phyloP scores from a whole-genome alignment of 2,329 filamentous ascomycete species.

The Alternaria sp. region DNA sequence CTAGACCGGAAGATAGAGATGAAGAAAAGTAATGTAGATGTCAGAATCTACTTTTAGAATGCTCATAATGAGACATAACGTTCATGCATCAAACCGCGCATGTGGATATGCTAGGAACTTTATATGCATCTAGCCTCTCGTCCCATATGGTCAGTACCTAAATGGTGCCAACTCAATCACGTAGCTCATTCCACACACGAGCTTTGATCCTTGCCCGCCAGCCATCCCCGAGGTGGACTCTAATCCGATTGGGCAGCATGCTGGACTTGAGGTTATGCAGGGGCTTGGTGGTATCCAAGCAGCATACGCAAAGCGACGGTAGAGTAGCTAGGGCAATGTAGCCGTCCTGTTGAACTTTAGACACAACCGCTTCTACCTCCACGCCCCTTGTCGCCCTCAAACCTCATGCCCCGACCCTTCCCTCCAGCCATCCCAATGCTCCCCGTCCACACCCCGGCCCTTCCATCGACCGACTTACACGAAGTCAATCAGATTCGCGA shows the following conservation, averaged over 20 bases:
- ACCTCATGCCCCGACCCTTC: not conserved
- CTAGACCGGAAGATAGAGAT: not conserved
- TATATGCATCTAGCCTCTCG: not conserved
- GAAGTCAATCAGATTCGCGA: not conserved
- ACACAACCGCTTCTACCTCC: no score
- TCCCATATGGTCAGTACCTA: not conserved
- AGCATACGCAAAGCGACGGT: no score
- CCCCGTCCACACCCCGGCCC: not conserved
- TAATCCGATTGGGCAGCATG: no score
- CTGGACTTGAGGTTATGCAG: no score
- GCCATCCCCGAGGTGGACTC: fast-evolving
- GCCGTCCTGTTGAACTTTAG: no score
- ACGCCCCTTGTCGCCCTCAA: no score
- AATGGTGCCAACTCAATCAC: not conserved
- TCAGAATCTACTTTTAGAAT: not conserved
- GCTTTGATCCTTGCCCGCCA: not conserved
- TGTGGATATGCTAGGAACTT: not conserved
- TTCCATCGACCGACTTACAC: not conserved
- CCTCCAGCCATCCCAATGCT: not conserved
- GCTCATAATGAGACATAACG: fast-evolving
- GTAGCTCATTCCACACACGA: not conserved
- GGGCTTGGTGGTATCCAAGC: no score
- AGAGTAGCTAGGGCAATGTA: no score
- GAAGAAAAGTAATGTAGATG: not conserved
- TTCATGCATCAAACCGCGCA: not conserved